Evolutionary conservation across 2,329 filamentous ascomycete species (phyloP).

Genomic region (Neofusicoccum parvum): DNA sequence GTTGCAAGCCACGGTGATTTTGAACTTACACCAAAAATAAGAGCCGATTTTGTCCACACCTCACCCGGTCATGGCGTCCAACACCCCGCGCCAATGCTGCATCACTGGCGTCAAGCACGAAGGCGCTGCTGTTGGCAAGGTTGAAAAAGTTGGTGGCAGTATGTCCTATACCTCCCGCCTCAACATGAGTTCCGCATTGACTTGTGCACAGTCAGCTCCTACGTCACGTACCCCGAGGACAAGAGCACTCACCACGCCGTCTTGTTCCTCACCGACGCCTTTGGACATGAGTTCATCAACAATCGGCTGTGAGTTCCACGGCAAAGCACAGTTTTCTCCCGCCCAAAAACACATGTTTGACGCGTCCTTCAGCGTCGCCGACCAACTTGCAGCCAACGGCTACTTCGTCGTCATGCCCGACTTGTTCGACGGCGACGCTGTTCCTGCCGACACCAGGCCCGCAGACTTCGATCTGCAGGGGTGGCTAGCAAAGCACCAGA

Average conservation of each 20-base stretch:
- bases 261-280: slow-evolving; percentile 60
- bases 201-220: slow-evolving; percentile 52
- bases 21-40: no score
- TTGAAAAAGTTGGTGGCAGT: slow-evolving; percentile 52
- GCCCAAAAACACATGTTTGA: neutral
- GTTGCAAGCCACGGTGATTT: no score
- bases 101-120: slow-evolving; percentile 55
- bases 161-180: slow-evolving; percentile 21
- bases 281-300: slow-evolving; percentile 58
- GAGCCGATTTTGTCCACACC: no score
- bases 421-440: slow-evolving; percentile 67
- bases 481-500: slow-evolving; percentile 51
- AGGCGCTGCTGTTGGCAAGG: slow-evolving; percentile 50
- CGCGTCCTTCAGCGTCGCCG: slow-evolving; percentile 56
- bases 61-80: slow-evolving; percentile 50
- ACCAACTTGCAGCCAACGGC: slow-evolving; percentile 73
- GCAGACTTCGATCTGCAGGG: slow-evolving; percentile 52
- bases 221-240: slow-evolving; percentile 57
- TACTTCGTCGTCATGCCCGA: slow-evolving; percentile 72
- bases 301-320: slow-evolving; percentile 40
- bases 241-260: slow-evolving; percentile 58
- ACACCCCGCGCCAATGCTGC: slow-evolving; percentile 52
- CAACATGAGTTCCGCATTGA: neutral
- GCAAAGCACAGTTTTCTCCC: neutral
- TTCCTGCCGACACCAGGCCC: slow-evolving; percentile 56